Base-by-base conservation (phyloP, 176 grass and related monocot genomes). In the Alopecurus myosuroides region DNA sequence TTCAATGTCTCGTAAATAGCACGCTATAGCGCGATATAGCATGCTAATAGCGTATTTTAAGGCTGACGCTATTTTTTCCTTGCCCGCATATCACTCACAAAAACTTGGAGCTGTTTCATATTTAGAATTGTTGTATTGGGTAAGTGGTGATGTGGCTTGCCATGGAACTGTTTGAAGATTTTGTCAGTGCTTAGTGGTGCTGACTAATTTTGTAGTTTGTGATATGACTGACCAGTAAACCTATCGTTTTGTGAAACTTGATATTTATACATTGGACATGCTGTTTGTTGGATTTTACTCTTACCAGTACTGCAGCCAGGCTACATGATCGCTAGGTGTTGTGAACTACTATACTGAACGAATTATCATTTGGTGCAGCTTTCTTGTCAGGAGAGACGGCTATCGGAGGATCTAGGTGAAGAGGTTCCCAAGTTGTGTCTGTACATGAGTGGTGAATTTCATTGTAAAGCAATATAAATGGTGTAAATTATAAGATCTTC, bases 381-480 rank as follows among this genome's bases (percentile, higher is more conserved):
- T 83, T 56, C 69, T 61, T 78, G 48, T 45, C 69, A 92, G 86
- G 79, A 58, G 78, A 72, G 72, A 25, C 80, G n/a, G 5, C 79
- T 53, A 71, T 89, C 61, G 69, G 61, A 48, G 61, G 75, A 83
- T 86, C 31, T 44, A 56, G 65, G 7, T 86, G 86, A 22, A 17
- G 31, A 64, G 6, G 57, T 82, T 74, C 37, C 13, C 30, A 20
- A 39, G 66, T 50, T 69, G 19, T 45, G 18, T 75, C 7, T 81
- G 68, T 48, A 64, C 11, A 83, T 86, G 53, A 79, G 42, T 86
- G 52, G 84, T 53, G 63, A 14, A 77, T 86, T 82, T 60, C 36
- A 78, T 55, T 45, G 72, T 75, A 83, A 40, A 78, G 36, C 14
- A 78, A 78, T 73, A 52, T 39, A 63, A 84, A 73, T 22, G 12